phyloP scores from a whole-genome alignment of 495 filamentous ascomycete species.

The Durotheca rogersii region DNA sequence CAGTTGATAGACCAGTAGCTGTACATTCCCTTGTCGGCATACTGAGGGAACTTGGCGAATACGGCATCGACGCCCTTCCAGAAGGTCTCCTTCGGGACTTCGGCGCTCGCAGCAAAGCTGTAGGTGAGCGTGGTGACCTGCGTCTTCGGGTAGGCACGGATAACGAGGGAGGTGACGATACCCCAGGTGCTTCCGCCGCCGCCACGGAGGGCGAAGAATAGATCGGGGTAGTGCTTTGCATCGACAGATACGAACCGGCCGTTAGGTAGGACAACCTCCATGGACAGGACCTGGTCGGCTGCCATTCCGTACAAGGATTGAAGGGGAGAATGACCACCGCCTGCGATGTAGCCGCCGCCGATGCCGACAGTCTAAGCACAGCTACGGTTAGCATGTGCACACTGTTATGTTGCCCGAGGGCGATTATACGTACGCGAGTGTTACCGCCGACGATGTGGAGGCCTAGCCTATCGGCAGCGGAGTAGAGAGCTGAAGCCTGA shows the following conservation, averaged over 20 bases:
- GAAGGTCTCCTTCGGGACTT: conserved; percentile 46
- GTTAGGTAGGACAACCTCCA: conserved; percentile 48
- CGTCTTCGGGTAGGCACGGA: conserved; percentile 47
- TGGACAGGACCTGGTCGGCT: conserved; percentile 49
- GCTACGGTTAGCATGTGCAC: conserved; percentile 1
- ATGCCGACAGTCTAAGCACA: conserved; percentile 34
- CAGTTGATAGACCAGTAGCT: conserved; percentile 45
- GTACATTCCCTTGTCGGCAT: conserved; percentile 51
- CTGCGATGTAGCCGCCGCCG: conserved; percentile 45
- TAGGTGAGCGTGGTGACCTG: conserved; percentile 44
- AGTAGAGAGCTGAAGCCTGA: conserved; percentile 53
- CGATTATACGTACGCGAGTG: conserved; percentile 35
- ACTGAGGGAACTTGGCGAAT: conserved; percentile 43
- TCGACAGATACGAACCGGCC: conserved; percentile 46
- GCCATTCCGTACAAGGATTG: conserved; percentile 46
- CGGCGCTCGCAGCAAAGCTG: conserved; percentile 22
- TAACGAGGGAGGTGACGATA: conserved; percentile 52
- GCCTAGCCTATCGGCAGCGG: conserved; percentile 46
- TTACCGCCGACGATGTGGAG: conserved; percentile 55
- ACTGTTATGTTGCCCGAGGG: too few species aligned
- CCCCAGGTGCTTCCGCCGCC: conserved; percentile 55
- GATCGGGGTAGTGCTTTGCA: conserved; percentile 44
- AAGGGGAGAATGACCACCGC: conserved; percentile 48
- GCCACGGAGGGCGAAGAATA: conserved; percentile 57
- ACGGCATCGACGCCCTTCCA: conserved; percentile 53